A percentile compares a stretch with the other conserved stretches of the same genome.
Conservation (phyloP, 2,329 filamentous ascomycete genomes). For the Epichloe gansuensis region DNA sequence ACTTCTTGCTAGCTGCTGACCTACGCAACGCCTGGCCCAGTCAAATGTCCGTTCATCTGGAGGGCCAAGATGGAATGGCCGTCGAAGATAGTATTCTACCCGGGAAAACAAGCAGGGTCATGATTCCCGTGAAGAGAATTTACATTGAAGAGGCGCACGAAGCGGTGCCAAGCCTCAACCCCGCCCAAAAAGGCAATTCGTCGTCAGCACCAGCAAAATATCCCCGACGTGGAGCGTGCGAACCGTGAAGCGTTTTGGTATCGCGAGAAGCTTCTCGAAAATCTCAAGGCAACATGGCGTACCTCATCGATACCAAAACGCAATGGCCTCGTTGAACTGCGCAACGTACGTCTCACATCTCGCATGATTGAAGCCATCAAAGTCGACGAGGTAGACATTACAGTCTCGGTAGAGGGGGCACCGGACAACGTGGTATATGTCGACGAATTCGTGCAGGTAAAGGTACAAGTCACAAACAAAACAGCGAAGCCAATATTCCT, state of each 20-base stretch:
- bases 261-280: slow-evolving; percentile 64
- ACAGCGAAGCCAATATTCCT: slow-evolving; percentile 55
- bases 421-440: slow-evolving; percentile 20
- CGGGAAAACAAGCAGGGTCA: slow-evolving; percentile 59
- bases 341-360: slow-evolving; percentile 58
- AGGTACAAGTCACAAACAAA: slow-evolving; percentile 63
- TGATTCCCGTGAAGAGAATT: slow-evolving; percentile 64
- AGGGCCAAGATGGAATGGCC: slow-evolving; percentile 35
- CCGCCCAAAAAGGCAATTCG: slow-evolving; percentile 78
- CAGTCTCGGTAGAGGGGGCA: slow-evolving; percentile 28
- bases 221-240: slow-evolving; percentile 65
- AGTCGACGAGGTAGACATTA: slow-evolving; percentile 63
- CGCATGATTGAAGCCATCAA: slow-evolving; percentile 77
- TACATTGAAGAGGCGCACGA: slow-evolving; percentile 67
- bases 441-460: slow-evolving; percentile 53
- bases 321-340: slow-evolving; percentile 61
- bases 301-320: slow-evolving; percentile 39
- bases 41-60: slow-evolving; percentile 55
- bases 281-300: slow-evolving; percentile 60
- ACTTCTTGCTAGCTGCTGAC: slow-evolving; percentile 72
- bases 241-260: slow-evolving; percentile 86
- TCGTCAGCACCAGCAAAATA: slow-evolving; percentile 70
- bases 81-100: slow-evolving; percentile 49
- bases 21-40: slow-evolving; percentile 84
- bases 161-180: slow-evolving; percentile 68